A percentile compares a stretch with the other conserved stretches of the same genome.
phyloP scores from a whole-genome alignment of 1,139 yeast species.

The Blastobotrys buckinghamii region DNA sequence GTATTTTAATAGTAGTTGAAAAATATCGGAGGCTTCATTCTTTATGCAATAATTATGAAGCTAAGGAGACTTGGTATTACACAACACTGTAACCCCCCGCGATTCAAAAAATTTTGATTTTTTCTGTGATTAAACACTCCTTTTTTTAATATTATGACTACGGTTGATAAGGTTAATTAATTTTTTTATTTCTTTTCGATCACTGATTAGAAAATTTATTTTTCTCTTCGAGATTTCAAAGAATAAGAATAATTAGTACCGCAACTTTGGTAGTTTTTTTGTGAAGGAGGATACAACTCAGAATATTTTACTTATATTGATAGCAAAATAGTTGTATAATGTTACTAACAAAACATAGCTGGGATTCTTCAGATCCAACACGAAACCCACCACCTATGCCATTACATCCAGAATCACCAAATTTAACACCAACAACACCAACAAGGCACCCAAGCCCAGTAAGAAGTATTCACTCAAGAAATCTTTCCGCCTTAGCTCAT shows the following conservation, averaged over 20 bases:
- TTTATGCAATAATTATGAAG: background rate
- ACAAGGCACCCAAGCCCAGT: constrained; percentile 16
- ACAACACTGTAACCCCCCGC: too few species aligned
- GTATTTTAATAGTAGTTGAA: background rate
- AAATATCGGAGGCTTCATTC: background rate
- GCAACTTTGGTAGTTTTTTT: background rate
- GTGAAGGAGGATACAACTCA: background rate
- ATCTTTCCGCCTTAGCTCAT: constrained; percentile 12
- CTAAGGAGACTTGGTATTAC: background rate
- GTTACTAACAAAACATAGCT: constrained; percentile 13
- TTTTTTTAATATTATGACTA: too few species aligned
- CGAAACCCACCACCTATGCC: constrained; percentile 39
- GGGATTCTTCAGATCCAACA: constrained; percentile 37
- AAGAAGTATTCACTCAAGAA: constrained; percentile 13
- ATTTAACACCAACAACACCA: constrained; percentile 22
- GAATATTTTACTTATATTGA: background rate
- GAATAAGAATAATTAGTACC: background rate
- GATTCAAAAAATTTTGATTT: background rate
- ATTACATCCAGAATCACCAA: constrained; percentile 31
- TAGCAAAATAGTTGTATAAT: too few species aligned
- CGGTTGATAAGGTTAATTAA: too few species aligned
- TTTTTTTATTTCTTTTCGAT: too few species aligned
- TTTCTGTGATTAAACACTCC: too few species aligned
- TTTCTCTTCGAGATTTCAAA: background rate
- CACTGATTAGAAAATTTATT: background rate